phyloP scores from a whole-genome alignment of 768 basidiomycete genomes.

The Omphalotus guepiniiformis region DNA sequence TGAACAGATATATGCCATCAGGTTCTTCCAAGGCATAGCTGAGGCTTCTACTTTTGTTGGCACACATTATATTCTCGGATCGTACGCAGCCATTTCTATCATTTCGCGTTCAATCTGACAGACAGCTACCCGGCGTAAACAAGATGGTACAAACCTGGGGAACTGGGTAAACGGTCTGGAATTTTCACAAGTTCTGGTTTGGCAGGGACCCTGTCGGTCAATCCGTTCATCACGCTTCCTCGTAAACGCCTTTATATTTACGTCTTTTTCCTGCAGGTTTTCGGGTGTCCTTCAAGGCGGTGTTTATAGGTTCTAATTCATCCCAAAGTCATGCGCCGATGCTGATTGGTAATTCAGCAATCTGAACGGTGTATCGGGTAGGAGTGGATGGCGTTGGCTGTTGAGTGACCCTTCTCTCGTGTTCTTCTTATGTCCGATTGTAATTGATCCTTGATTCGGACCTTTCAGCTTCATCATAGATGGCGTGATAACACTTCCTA shows the following conservation, averaged over 20 bases:
- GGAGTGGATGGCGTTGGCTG: slow-evolving; percentile 69
- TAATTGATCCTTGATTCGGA: slow-evolving; percentile 2
- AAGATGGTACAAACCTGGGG: slow-evolving; percentile 69
- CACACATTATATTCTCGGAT: slow-evolving; percentile 67
- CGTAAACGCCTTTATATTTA: too few species aligned
- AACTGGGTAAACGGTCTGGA: slow-evolving; percentile 67
- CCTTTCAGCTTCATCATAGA: slow-evolving; percentile 56
- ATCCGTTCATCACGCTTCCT: background rate
- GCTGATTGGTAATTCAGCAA: slow-evolving; percentile 30
- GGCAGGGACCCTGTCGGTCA: slow-evolving; percentile 52
- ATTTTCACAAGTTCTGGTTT: slow-evolving; percentile 67
- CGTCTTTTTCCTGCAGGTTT: slow-evolving; percentile 35
- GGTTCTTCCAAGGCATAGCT: slow-evolving; percentile 69
- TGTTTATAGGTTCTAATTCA: slow-evolving; percentile 41
- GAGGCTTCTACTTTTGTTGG: slow-evolving; percentile 78
- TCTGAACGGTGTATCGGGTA: slow-evolving; percentile 46
- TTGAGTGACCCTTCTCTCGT: slow-evolving; percentile 25
- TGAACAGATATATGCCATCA: slow-evolving; percentile 57
- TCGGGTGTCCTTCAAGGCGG: slow-evolving; percentile 63
- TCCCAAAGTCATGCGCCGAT: background rate
- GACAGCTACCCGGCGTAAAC: background rate
- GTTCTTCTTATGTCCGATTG: slow-evolving; percentile 1
- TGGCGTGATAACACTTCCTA: slow-evolving; percentile 66
- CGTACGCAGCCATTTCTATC: slow-evolving; percentile 38
- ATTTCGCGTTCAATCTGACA: background rate